These are phyloP conservation scores for Diaporthe citri DNA, from an alignment of 2,329 filamentous ascomycete genomes.

Conservation along the genomic window DNA sequence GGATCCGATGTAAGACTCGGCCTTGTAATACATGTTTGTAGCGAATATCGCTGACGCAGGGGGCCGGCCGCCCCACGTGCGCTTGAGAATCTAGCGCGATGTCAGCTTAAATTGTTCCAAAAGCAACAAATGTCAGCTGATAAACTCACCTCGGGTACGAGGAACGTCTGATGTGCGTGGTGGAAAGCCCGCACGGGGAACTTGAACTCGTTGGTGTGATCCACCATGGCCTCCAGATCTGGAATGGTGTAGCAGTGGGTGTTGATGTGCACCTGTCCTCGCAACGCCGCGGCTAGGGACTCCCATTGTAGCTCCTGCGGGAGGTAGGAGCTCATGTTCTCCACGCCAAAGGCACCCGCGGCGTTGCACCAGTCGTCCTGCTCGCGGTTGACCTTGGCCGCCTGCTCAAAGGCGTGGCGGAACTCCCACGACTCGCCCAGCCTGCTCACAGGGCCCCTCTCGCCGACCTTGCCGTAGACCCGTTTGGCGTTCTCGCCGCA, in stretches of 20 bases:
- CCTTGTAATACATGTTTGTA: conserved; percentile 80
- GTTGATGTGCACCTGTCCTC: conserved; percentile 77
- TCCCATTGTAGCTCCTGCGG: conserved; percentile 75
- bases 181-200: conserved; percentile 77
- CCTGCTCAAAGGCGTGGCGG: conserved; percentile 75
- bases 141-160: conserved; percentile 70
- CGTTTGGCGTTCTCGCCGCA: conserved; percentile 79
- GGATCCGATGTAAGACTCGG: conserved; percentile 73
- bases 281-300: conserved; percentile 70
- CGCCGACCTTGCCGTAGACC: conserved; percentile 68
- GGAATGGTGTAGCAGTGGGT: conserved; percentile 79
- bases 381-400: conserved; percentile 64
- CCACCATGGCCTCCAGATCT: conserved; percentile 75
- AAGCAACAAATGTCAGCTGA: background rate
- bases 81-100: conserved; percentile 62
- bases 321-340: conserved; percentile 68
- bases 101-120: background rate
- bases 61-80: conserved; percentile 65
- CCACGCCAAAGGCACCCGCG: conserved; percentile 63
- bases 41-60: conserved; percentile 76
- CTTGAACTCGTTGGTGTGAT: conserved; percentile 79
- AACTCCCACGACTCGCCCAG: conserved; percentile 79
- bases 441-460: conserved; percentile 68
- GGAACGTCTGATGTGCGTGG: conserved; percentile 75
- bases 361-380: conserved; percentile 78